Conservation (phyloP, 108 stramenopile species). For the Pseudonitzschia delicatissima region DNA sequence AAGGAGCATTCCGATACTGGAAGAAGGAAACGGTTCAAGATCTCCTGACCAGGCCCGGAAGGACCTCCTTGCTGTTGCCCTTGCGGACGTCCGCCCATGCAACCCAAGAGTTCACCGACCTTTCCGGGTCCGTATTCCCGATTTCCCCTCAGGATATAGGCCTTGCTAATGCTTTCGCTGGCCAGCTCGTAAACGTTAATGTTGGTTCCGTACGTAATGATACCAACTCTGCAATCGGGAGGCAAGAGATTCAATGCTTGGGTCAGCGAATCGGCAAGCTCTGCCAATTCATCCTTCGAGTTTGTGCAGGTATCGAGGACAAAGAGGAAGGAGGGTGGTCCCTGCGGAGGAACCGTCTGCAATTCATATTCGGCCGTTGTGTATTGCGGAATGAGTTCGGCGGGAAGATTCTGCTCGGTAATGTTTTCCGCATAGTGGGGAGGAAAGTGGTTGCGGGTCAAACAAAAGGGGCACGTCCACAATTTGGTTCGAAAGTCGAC, state of each 20-base stretch:
- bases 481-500: constrained; percentile 96
- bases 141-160: constrained; percentile 92
- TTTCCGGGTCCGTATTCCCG: constrained; percentile 81
- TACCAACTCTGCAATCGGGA: constrained; percentile 91
- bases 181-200: constrained; percentile 98
- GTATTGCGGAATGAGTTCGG: constrained; percentile 98
- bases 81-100: constrained; percentile 45
- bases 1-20: constrained; percentile 93
- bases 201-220: constrained; percentile 97
- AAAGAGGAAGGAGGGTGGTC: constrained; percentile 96
- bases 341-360: constrained; percentile 73
- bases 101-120: constrained; percentile 86
- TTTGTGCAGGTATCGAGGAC: constrained; percentile 92
- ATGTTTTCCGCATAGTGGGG: constrained; percentile 99
- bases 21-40: constrained; percentile 86
- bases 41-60: constrained; percentile 57
- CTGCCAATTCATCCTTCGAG: constrained; percentile 90
- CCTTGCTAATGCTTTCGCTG: constrained; percentile 88
- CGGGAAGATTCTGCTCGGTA: constrained; percentile 95
- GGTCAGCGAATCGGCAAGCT: constrained; percentile 90
- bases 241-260: constrained; percentile 95
- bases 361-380: constrained; percentile 98
- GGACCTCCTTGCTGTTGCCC: constrained; percentile 30
- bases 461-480: constrained; percentile 99
- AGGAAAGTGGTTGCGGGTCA: constrained; percentile 97